Base-by-base conservation (phyloP, 441 rosid species). In the Adansonia gregorii region DNA sequence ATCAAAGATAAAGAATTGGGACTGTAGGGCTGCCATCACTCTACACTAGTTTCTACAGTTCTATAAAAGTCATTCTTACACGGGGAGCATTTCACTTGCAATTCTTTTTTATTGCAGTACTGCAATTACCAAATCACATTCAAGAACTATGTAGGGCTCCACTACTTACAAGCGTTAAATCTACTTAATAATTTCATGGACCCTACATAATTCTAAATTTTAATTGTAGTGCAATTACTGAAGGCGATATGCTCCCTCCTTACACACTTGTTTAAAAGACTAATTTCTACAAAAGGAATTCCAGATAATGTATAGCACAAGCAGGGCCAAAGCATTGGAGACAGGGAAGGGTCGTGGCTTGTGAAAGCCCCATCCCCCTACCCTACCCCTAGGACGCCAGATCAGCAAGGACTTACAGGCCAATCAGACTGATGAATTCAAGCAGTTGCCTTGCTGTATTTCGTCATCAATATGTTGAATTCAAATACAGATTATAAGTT, bases 401-500 rank as follows among this genome's bases (percentile, higher is more conserved):
- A 17, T 66, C 46, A 66, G 24, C 11, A 64, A 43, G 17, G 48
- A 66, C 51, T 17, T n/a, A 43, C 17, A 64, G 68, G 4, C 46
- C 39, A 68, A 46, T 46, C 35, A 20, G 8, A 20, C 41, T 2
- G 56, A 20, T 6, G 49, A 69, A 69, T 7, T 69, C 73, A 70
- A 70, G 60, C 61, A 70, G 59, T 27, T 15, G 24, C 74, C 31
- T 8, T 14, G 74, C 45, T 51, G 45, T 15, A 51, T 15, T 51
- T 27, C 74, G 27, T 69, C 59, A 24, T 24, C 5, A 10, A 51
- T 70, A 51, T 51, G 74, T 70, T 31, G 48, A 41, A 41, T 66
- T 67, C 39, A 67, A 48, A 48, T 22, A 22, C 60, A 70, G 15
- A 52, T 52, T 27, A 52, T 71, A 27, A 31, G 61, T 70, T 51